Evolutionary conservation across 148 eudicot genomes (phyloP).

Genomic region (Persicaria tinctoria): DNA sequence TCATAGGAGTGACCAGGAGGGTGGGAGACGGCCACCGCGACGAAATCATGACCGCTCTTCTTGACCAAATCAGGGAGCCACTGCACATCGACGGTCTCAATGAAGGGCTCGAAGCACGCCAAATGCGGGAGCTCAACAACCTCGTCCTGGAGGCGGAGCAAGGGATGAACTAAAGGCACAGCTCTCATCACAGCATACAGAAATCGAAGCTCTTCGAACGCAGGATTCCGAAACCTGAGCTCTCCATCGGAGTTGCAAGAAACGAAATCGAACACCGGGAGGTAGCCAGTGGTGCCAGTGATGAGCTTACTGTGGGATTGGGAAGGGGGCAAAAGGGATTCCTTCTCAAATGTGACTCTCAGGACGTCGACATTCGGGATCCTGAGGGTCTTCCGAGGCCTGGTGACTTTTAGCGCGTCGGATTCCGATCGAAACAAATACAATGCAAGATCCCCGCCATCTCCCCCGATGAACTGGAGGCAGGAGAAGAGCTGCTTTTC

Average conservation of each 20-base stretch:
- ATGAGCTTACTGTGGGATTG: conserved; percentile 45
- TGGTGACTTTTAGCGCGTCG: conserved; percentile 43
- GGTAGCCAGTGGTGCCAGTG: conserved; percentile 33
- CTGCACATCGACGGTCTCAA: conserved; percentile 69
- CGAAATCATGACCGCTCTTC: conserved; percentile 31
- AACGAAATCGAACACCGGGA: conserved; percentile 53
- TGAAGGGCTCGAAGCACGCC: conserved; percentile 43
- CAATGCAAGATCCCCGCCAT: conserved; percentile 57
- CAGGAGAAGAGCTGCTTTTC: conserved; percentile 55
- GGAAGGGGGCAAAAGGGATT: conserved; percentile 40
- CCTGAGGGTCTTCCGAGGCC: conserved; percentile 37
- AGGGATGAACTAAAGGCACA: conserved; percentile 44
- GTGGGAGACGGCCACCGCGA: conserved; percentile 53
- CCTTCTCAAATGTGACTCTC: conserved; percentile 57
- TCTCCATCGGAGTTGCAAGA: conserved; percentile 36
- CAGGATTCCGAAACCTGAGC: conserved; percentile 44
- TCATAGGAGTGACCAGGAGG: conserved; percentile 50
- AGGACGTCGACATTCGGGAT: conserved; percentile 50
- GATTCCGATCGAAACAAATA: conserved; percentile 42
- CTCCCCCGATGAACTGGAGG: conserved; percentile 54
- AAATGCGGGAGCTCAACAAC: conserved; percentile 14
- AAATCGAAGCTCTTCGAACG: conserved; percentile 55
- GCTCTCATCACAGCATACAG: conserved; percentile 42
- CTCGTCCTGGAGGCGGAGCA: conserved; percentile 41
- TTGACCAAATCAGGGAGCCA: conserved; percentile 45